Percentiles rank a stretch among this genome's conserved stretches.
phyloP scores from a whole-genome alignment of 2,329 filamentous ascomycete species.

The Alternaria consortialis region DNA sequence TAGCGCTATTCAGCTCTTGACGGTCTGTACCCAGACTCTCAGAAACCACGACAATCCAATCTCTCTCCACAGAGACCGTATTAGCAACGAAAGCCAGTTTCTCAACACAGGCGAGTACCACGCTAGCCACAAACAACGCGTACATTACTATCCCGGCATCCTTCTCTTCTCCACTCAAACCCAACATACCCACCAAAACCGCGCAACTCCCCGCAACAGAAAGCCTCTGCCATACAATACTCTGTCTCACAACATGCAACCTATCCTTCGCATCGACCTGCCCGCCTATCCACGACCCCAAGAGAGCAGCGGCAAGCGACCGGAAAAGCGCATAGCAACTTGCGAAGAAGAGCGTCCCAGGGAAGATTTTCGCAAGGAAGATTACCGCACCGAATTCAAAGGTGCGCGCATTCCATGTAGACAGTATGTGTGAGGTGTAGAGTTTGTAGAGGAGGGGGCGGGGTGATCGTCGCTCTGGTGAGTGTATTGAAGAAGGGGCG shows the following conservation, averaged over 20 bases:
- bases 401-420: constrained; percentile 59
- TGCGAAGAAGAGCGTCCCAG: constrained; percentile 68
- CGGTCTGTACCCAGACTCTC: constrained; percentile 42
- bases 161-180: constrained; percentile 11
- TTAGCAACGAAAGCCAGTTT: constrained; percentile 73
- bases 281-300: constrained; percentile 67
- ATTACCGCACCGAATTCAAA: constrained; percentile 62
- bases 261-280: constrained; percentile 65
- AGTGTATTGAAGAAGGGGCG: constrained; percentile 6
- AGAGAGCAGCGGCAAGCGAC: constrained; percentile 64
- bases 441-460: constrained; percentile 44
- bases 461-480: constrained; percentile 14
- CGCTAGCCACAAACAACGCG: constrained; percentile 43
- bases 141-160: constrained; percentile 32
- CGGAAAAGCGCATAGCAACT: constrained; percentile 75
- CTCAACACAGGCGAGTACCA: constrained; percentile 71
- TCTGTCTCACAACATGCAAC: constrained; percentile 50
- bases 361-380: constrained; percentile 58
- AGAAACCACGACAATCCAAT: constrained; percentile 70
- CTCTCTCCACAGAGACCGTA: constrained; percentile 72
- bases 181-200: constrained; percentile 32
- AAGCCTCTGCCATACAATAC: constrained; percentile 52
- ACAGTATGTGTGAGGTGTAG: constrained; percentile 59
- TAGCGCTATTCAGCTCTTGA: constrained; percentile 63
- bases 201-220: constrained; percentile 47